Conservation (phyloP, 2,329 filamentous ascomycete genomes). For the Aureobasidium sp. region DNA sequence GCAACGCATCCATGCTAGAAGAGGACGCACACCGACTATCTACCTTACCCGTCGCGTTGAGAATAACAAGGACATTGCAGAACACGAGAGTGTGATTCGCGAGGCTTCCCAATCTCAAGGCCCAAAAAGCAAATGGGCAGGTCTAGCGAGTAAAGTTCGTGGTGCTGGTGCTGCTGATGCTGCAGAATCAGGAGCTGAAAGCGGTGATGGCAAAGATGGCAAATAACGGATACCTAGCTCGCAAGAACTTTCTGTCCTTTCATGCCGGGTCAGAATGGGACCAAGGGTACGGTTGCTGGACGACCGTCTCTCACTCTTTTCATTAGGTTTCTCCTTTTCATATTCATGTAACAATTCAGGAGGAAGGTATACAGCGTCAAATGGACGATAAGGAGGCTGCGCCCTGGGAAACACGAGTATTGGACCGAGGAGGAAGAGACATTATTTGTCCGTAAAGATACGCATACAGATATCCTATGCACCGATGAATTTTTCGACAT, state of each 20-base stretch:
- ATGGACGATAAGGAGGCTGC: too few species aligned
- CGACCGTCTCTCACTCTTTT: not conserved
- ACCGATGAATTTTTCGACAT: too few species aligned
- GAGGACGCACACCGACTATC: slow-evolving; percentile 47
- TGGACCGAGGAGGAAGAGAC: too few species aligned
- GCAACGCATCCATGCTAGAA: slow-evolving; percentile 55
- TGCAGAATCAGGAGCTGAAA: not conserved
- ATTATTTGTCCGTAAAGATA: too few species aligned
- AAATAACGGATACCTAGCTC: not conserved
- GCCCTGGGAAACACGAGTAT: too few species aligned
- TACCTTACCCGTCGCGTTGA: slow-evolving; percentile 49
- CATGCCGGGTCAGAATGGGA: too few species aligned
- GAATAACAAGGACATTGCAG: slow-evolving; percentile 34
- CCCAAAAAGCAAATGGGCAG: slow-evolving; percentile 26
- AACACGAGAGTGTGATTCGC: slow-evolving; percentile 25
- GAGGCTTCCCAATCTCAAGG: not conserved
- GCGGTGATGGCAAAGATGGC: not conserved
- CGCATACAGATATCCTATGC: not conserved
- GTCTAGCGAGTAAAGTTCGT: slow-evolving; percentile 24
- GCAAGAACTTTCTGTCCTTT: not conserved
- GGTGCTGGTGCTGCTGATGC: not conserved
- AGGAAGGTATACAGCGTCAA: too few species aligned
- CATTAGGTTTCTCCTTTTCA: too few species aligned
- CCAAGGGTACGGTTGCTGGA: not conserved
- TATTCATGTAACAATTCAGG: too few species aligned